These are phyloP conservation scores for Dactylellina leptospora DNA, from an alignment of 2,329 filamentous ascomycete species.

Conservation along the genomic window DNA sequence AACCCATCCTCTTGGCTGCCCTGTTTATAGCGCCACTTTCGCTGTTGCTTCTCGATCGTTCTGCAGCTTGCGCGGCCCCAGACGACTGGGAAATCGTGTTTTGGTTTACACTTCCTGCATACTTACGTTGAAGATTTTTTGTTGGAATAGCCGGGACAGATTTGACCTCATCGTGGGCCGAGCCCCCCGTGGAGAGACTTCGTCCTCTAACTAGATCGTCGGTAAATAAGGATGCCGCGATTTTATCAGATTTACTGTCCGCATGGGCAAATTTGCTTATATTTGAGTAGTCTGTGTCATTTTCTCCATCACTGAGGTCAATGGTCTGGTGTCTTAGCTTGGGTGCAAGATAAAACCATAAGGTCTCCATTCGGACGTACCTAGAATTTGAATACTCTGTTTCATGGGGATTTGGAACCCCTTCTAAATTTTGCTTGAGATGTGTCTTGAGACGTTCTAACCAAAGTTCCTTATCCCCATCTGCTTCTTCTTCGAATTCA, in stretches of 20 bases:
- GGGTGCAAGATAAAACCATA: no score
- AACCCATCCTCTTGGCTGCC: conserved; percentile 51
- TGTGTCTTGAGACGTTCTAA: conserved; percentile 55
- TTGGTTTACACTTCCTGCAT: conserved; percentile 1
- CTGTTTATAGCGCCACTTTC: conserved; percentile 43
- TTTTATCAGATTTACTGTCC: conserved; percentile 1
- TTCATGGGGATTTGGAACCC: conserved; percentile 34
- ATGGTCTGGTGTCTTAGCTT: no score
- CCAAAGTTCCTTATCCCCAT: conserved; percentile 55
- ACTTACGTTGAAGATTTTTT: conserved; percentile 48
- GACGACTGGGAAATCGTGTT: background rate
- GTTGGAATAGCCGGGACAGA: conserved; percentile 40
- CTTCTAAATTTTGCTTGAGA: conserved; percentile 53
- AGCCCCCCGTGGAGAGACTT: conserved; percentile 3
- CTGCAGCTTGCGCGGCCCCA: background rate
- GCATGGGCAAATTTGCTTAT: conserved; percentile 3
- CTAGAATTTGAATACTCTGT: conserved; percentile 55
- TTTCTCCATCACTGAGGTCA: conserved; percentile 43
- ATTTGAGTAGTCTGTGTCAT: conserved; percentile 48
- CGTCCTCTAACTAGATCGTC: conserved; percentile 23
- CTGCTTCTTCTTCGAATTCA: conserved; percentile 53
- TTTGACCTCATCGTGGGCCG: conserved; percentile 8
- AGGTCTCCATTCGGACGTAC: no score
- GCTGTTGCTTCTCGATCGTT: conserved; percentile 49
- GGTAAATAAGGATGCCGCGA: background rate